Evolutionary conservation across 1,139 yeast genomes (phyloP), one percentile per base, ranked within the genome.

Genomic region (Hemisphaericaspora xylanilytica): DNA sequence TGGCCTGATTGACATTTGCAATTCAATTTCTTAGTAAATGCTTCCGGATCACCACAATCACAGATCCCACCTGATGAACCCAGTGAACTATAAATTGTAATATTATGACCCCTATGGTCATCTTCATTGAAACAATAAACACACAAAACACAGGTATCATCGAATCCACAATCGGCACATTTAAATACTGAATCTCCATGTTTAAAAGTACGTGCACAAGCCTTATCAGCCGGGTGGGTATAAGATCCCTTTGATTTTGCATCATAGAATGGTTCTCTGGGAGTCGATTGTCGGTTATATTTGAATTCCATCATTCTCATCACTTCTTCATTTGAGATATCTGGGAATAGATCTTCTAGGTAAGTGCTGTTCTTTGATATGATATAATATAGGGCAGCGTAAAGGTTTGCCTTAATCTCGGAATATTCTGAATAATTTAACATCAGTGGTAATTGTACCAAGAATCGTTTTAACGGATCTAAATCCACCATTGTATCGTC

Each of bases 31-130:
- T 56, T 58, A 24, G 67, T 73, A 81, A 95, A 90, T 0, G 96
- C 95, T 45, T 83, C 87, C 0, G 76, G 71, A 55, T 92, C 96
- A 2, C 97, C 97, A 63, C 97, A 92, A 57, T 92, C 97, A 58
- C 97, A 92, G 16, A 83, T 75, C 2, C 90, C 87, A 9, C 73
- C 78, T 35, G 68, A 67, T 5, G 51, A 51, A 1, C 77, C 81
- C 2, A 58, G 48, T 3, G 86, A 72, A 9, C 67, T 64, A 46
- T 74, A 73, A 32, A 78, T 72, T 15, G 69, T 61, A 3, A 85
- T 85, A 44, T 75, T 75, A 54, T 85, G 94, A 34, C 73, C 80
- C 12, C 61, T 53, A 55, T 85, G 95, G 51, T 83, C 88, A 3
- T 70, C 69, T 39, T 75, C 73, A 55, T 83, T 81, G 61, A 82